phyloP scores from a whole-genome alignment of 1,284 basidiomycete species.

The Naganishia sp. region DNA sequence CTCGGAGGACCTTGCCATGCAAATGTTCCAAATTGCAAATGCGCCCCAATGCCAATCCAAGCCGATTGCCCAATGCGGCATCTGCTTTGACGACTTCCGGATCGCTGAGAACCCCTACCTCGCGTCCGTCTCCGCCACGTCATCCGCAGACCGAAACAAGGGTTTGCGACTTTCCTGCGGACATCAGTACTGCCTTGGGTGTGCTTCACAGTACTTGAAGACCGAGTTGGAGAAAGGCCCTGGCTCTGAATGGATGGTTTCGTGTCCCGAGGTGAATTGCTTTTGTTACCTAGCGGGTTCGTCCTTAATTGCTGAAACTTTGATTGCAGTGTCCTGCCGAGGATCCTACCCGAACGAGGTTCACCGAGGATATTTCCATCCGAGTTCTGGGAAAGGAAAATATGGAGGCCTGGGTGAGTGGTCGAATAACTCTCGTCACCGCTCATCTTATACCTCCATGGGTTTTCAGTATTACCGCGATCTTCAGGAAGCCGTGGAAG shows the following conservation, averaged over 20 bases:
- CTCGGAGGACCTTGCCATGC: not conserved
- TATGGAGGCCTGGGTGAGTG: slow-evolving; percentile 17
- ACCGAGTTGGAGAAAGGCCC: slow-evolving; percentile 21
- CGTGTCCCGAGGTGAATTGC: slow-evolving; percentile 17
- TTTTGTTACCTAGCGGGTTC: not conserved
- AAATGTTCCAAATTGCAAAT: not conserved
- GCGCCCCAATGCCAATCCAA: not conserved
- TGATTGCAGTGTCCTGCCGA: not conserved
- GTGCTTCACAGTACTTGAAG: slow-evolving; percentile 19
- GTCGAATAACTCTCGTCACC: not conserved
- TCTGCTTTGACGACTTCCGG: slow-evolving; percentile 22
- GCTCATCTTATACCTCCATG: not conserved
- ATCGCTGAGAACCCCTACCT: slow-evolving; percentile 13
- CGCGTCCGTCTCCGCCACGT: slow-evolving; percentile 9
- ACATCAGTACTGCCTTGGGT: slow-evolving; percentile 14
- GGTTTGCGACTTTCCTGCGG: slow-evolving; percentile 11
- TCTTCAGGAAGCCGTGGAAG: slow-evolving; percentile 12
- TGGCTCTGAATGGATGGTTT: slow-evolving; percentile 12
- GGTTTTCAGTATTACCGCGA: slow-evolving; percentile 14
- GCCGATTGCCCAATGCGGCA: slow-evolving; percentile 4
- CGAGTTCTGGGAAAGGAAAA: slow-evolving; percentile 10
- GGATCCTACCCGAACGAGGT: slow-evolving; percentile 9
- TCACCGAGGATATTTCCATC: slow-evolving; percentile 2
- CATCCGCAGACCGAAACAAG: slow-evolving; percentile 11
- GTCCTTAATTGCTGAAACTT: not conserved